Base-by-base conservation (phyloP, 495 filamentous ascomycete species). In the Darksidea phi region DNA sequence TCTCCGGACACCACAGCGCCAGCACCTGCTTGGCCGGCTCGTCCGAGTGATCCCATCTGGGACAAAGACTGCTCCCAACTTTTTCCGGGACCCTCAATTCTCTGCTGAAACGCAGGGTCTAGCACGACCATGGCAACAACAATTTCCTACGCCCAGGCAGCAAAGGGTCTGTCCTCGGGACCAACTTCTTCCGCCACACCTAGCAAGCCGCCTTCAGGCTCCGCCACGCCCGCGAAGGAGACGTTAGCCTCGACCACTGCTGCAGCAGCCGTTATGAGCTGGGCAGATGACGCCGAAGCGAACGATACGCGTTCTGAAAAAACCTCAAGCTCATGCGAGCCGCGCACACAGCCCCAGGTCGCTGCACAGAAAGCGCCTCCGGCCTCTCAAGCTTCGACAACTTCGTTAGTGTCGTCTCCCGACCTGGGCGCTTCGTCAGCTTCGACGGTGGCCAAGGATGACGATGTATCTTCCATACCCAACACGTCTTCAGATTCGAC, bases 131-230 rank as follows among this genome's bases (percentile, higher is more conserved):
- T 68, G 66, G 63, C 67, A n/a, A 62, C 38, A n/a, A 49, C 61
- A n/a, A 95, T 96, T 74, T 96, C 94, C 42, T 98, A 98, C 76
- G 93, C 93, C 57, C 91, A 96, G 79, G 93, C 93, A 70, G 94
- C 93, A 25, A 91, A 90, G 74, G 88, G 90, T 66, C 79, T 83
- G 58, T 75, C 83, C 55, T 66, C 79, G 26, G 58, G 75, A 25
- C 62, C 45, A 12, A 28, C 67, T 32, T 64, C 70, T 23, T 48
- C 65, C 20, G 46, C 57, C 17, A 53, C 63, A 7, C 43, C 70
- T 6, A 74, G 64, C 66, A 78, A 68, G 73, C 75, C 69, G 62
- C 73, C 70, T 23, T 67, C 72, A 1, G 71, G 67, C 13, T 25
- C 69, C 13, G 43, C 57, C 7, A 70, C 67, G 11, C 63, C 73